A percentile compares a stretch with the other conserved stretches of the same genome.
phyloP scores from a whole-genome alignment of 805 yeast genomes.

The Scheffersomyces spartinae region DNA sequence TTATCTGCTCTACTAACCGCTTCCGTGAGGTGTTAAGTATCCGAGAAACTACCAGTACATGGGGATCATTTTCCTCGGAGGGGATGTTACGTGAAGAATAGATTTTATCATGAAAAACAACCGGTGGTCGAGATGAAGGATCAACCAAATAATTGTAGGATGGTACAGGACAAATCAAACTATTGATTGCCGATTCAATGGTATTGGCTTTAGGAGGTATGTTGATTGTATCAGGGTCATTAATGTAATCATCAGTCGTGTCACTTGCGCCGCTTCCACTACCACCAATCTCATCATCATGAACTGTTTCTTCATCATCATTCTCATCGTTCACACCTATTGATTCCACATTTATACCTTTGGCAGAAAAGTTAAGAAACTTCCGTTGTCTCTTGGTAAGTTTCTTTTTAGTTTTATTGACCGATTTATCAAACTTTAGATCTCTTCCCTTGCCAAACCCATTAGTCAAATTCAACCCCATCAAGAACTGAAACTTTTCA shows the following conservation, averaged over 20 bases:
- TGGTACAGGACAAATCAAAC: constrained; percentile 29
- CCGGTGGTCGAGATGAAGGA: constrained; percentile 22
- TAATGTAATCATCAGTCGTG: no score
- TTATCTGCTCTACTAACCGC: constrained; percentile 28
- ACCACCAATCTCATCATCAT: no score
- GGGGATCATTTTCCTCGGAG: constrained; percentile 12
- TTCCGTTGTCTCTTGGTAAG: constrained; percentile 8
- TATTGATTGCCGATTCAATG: constrained; percentile 28
- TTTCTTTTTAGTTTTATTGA: constrained; percentile 1
- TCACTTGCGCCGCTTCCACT: no score
- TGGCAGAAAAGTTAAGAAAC: constrained; percentile 11
- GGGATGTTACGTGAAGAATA: constrained; percentile 23
- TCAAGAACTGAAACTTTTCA: not conserved
- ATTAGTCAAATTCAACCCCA: not conserved
- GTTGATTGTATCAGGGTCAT: no score
- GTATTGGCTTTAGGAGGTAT: constrained; percentile 37
- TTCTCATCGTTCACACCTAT: no score
- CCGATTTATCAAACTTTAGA: not conserved
- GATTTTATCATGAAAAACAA: constrained; percentile 31
- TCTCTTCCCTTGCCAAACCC: not conserved
- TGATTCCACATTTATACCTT: no score
- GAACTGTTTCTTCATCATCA: no score
- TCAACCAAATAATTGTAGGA: constrained; percentile 17
- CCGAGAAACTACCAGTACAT: not conserved
- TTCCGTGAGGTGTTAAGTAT: constrained; percentile 5